Evolutionary conservation across 805 yeast species (phyloP), one percentile per base, ranked within the genome.

Genomic region (Yamadazyma phyllophila): DNA sequence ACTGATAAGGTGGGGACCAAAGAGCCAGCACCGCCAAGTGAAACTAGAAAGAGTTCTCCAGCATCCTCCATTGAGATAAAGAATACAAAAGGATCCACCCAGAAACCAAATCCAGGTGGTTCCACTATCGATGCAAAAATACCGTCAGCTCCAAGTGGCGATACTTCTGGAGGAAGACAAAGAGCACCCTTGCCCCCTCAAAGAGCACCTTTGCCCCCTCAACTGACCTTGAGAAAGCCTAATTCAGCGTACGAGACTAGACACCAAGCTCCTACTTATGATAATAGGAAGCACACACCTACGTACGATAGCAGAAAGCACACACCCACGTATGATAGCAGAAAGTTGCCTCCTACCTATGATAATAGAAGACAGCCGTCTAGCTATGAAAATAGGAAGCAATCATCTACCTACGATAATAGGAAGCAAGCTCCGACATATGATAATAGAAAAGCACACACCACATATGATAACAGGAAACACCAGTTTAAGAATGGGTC

Each of bases 131-230:
- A 20, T 20, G 24, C 24, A 6, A 20, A 20, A 20, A 6, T 20
- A 6, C 24, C 24, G 6, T 20, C 6, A 20, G 24, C 24, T 20
- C 24, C 24, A 20, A 20, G 6, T 20, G 24, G 24, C 6, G 24
- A 20, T 6, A 20, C 3, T 20, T 20, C 24, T 20, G 24, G 24
- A 20, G 39, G 35, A 14, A 29, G 38, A 16, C 41, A 20, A 10
- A n/a, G 43, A 26, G 24, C 31, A n/a, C 44, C 48, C 17, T 39
- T 37, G 7, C 43, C 37, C 8, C 52, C 44, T 10, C 43, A 46
- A 26, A n/a, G 43, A 26, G 24, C 31, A n/a, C 44, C 48, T 17
- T 39, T 37, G 7, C 43, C 37, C 8, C 52, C 44, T 10, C 43
- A 46, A 26, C 39, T 42, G 48, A n/a, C 35, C 9, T 27, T 45